Evolutionary conservation across 1,284 basidiomycete species (phyloP), one percentile per base, ranked within the genome.

Genomic region (Ustilago hordei): DNA sequence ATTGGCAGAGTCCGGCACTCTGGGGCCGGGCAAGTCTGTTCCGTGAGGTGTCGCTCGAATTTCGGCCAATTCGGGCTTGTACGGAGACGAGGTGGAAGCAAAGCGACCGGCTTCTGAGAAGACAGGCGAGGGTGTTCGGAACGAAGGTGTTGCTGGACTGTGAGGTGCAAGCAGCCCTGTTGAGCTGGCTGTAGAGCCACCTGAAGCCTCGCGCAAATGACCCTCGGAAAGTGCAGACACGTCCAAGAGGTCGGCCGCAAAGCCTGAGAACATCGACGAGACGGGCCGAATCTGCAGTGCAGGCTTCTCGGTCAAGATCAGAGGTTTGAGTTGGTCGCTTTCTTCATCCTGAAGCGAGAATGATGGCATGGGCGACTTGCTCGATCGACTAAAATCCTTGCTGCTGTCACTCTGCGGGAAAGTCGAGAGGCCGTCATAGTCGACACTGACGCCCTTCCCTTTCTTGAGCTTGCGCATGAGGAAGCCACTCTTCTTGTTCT

Each of bases 401-500:
- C 32, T 68, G 69, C 69, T 76, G 12, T 50, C 65, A 31, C 60
- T 76, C 13, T 55, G 8, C n/a, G 61, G 62, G 61, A 71, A 71
- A 23, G 64, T 69, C 19, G 74, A 76, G 12, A 69, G 69, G 52
- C 61, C 65, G 45, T 76, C 74, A n/a, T 62, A 50, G 8, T 76
- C 74, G 41, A 70, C 47, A 52, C 68, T 70, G 45, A 66, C 23
- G n/a, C 69, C 68, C 60, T 70, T 77, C 17, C 81, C 80, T 68
- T 82, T 83, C 39, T 80, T 80, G 63, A 80, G 69, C 61, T 76
- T 81, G 38, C 78, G 70, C 50, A 73, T 28, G 17, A 83, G 58
- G 65, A 81, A 80, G 31, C 79, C 77, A 56, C 79, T 81, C 66
- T 82, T 83, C 64, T 82, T 82, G 66, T 76, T 81, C 70, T 78